Base-by-base conservation (phyloP, 371 early-diverging fungal genomes). In the Apophysomyces trapeziformis region DNA sequence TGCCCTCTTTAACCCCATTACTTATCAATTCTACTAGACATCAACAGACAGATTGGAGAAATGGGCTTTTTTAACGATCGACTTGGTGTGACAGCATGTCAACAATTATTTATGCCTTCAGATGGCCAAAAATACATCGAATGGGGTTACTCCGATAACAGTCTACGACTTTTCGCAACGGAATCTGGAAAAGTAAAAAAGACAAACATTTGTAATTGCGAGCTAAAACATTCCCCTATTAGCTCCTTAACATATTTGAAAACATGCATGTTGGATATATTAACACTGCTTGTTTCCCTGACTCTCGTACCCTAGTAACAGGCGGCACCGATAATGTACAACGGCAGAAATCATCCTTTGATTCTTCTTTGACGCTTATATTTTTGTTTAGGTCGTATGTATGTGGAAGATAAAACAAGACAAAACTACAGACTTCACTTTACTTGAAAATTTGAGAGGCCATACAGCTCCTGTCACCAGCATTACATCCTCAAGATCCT, bases 61-160 rank as follows among this genome's bases (percentile, higher is more conserved):
- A 82, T 90, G 14, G 69, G 73, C 41, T 56, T 85, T 7, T 70
- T 70, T 43, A 82, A 75, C 58, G 87, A 85, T 5, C 76, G 76
- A 58, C 64, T 89, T 54, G 73, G 85, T 38, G 80, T 80, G 7
- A 75, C 85, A 0, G 69, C 83, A 6, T 82, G 83, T 63, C 83
- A 85, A 59, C 80, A 84, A 12, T 61, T 83, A 8, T 68, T 88
- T 9, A 71, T 86, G 39, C 88, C 89, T 8, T 77, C 88, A 1
- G 84, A 87, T 67, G 87, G 85, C 21, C 64, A 69, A 13, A 74
- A 79, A n/a, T 91, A 87, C 70, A 72, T 90, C 6, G 92, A 93
- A 66, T 92, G 92, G 92, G 92, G 89, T 26, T 90, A 78, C 63
- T 74, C 87, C 0, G 93, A 93, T 63, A 82, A 85, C 38, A 89